phyloP scores from a whole-genome alignment of 768 basidiomycete species.

The Lactifluus rugatus region DNA sequence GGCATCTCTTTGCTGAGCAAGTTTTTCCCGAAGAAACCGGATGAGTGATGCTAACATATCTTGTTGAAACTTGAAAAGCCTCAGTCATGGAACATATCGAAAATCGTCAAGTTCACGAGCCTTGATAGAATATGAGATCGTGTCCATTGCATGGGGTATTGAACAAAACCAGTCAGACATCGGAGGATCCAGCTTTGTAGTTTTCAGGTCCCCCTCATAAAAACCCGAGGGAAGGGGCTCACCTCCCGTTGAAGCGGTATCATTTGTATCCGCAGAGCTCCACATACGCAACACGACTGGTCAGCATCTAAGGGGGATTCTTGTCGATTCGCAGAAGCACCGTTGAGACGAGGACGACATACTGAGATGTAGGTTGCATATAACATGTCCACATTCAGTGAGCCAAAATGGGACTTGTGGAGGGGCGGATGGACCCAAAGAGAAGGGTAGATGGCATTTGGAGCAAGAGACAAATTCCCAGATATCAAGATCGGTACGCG shows the following conservation, averaged over 20 bases:
- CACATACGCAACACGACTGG: constrained; percentile 68
- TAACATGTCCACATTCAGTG: constrained; percentile 78
- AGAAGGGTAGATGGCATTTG: constrained; percentile 60
- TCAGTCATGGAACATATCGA: neutral
- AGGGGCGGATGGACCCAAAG: constrained; percentile 36
- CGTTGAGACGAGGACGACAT: constrained; percentile 19
- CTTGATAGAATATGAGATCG: constrained; percentile 57
- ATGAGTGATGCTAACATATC: constrained; percentile 63
- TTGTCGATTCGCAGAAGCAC: neutral
- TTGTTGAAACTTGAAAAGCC: constrained; percentile 58
- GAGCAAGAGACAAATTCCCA: constrained; percentile 76
- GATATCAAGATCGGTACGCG: constrained; percentile 42
- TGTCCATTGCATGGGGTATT: constrained; percentile 51
- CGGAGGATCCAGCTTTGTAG: constrained; percentile 57
- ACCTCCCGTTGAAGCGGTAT: constrained; percentile 69
- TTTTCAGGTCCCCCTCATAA: neutral
- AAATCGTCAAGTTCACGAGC: constrained; percentile 27
- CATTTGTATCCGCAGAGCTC: constrained; percentile 51
- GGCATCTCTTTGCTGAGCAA: constrained; percentile 43
- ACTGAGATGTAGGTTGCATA: constrained; percentile 85
- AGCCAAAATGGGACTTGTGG: constrained; percentile 75
- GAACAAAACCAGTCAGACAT: constrained; percentile 78
- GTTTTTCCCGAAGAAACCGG: constrained; percentile 49
- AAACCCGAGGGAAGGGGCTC: constrained; percentile 18
- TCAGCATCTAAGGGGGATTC: constrained; percentile 44